Evolutionary conservation across 2,329 filamentous ascomycete genomes (phyloP).

Genomic region (Colletotrichum sp.): DNA sequence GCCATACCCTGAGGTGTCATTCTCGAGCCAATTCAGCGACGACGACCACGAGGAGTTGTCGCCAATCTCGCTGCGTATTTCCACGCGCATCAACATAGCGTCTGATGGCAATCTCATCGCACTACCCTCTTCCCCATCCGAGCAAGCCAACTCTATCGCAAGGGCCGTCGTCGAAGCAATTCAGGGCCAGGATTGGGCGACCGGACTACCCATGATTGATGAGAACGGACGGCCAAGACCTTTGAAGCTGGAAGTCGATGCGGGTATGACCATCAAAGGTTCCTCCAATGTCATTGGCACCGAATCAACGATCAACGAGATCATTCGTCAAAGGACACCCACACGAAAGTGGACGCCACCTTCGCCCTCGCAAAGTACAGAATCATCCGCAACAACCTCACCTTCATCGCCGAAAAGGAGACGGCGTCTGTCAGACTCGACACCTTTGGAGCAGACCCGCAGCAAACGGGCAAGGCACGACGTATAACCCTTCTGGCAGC

Average conservation of each 20-base stretch:
- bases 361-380: not conserved
- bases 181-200: constrained; percentile 39
- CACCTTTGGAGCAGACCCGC: constrained; percentile 13
- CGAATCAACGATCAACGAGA: constrained; percentile 30
- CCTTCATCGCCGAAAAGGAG: constrained; percentile 1
- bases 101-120: constrained; percentile 56
- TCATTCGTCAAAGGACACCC: constrained; percentile 26
- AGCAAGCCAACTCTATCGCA: constrained; percentile 47
- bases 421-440: constrained; percentile 23
- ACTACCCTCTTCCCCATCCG: constrained; percentile 41
- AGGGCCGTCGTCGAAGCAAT: constrained; percentile 50
- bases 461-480: constrained; percentile 28
- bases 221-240: constrained; percentile 47
- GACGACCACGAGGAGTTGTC: constrained; percentile 30
- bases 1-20: not conserved
- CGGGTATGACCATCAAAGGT: constrained; percentile 50
- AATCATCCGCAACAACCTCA: not conserved
- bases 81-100: constrained; percentile 50
- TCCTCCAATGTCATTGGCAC: constrained; percentile 48
- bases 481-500: not conserved
- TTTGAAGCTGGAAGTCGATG: constrained; percentile 47
- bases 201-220: constrained; percentile 51
- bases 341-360: not conserved
- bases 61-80: constrained; percentile 52
- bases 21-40: not conserved